These are phyloP conservation scores for Aspergillus wentii DNA, from an alignment of 495 filamentous ascomycete species.

Conservation along the genomic window DNA sequence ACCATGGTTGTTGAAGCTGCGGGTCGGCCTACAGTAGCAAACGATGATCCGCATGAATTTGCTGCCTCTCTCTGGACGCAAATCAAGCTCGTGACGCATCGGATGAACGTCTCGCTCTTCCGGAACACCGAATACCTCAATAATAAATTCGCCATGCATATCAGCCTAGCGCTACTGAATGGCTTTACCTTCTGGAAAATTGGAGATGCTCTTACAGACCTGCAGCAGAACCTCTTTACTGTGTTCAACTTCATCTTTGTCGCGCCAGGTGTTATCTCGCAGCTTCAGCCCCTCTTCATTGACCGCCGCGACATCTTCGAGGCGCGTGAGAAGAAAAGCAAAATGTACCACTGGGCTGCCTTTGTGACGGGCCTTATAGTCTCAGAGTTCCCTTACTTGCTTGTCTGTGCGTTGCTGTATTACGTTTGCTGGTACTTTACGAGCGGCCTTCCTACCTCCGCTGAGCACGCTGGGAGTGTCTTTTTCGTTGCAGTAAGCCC, in stretches of 20 bases:
- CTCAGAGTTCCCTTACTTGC: conserved; percentile 50
- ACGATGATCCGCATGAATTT: conserved; percentile 46
- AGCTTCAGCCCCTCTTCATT: conserved; percentile 51
- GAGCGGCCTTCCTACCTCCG: conserved; percentile 26
- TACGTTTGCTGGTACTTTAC: conserved; percentile 52
- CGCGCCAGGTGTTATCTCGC: conserved; percentile 43
- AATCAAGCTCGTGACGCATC: conserved; percentile 50
- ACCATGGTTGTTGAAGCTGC: conserved; percentile 41
- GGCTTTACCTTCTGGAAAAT: conserved; percentile 41
- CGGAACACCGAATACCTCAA: conserved; percentile 60
- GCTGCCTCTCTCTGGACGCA: conserved; percentile 55
- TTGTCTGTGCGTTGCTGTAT: conserved; percentile 43
- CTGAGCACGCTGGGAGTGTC: conserved; percentile 46
- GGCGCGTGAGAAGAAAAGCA: conserved; percentile 45
- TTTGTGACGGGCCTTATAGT: conserved; percentile 47
- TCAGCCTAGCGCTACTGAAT: conserved; percentile 33
- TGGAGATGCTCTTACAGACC: conserved; percentile 19
- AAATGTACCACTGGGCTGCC: conserved; percentile 52
- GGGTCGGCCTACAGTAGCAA: conserved; percentile 21
- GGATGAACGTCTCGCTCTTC: conserved; percentile 56
- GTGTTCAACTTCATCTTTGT: conserved; percentile 51
- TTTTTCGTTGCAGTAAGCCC: conserved; percentile 55
- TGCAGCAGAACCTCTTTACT: conserved; percentile 34
- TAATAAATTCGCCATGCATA: conserved; percentile 49
- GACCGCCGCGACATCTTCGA: conserved; percentile 49